These are phyloP conservation scores for Echites panduratus DNA, from an alignment of 257 asterid species.

Conservation along the genomic window DNA sequence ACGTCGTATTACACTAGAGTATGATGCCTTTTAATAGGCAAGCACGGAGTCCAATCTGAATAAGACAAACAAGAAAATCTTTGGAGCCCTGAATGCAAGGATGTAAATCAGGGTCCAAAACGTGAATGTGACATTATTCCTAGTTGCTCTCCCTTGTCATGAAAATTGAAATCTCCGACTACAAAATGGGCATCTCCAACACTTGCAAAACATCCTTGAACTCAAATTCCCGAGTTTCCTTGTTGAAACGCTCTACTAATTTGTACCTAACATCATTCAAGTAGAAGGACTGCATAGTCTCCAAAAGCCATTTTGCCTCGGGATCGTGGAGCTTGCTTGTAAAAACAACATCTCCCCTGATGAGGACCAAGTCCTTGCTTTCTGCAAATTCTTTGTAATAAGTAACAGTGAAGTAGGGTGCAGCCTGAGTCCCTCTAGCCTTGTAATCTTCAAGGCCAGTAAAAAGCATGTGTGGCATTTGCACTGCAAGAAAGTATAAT, in stretches of 20 bases:
- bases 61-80: too few species aligned
- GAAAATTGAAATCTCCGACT: not conserved
- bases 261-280: conserved; percentile 81
- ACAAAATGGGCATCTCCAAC: conserved; percentile 72
- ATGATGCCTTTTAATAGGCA: too few species aligned
- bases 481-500: conserved; percentile 41
- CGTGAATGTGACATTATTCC: not conserved
- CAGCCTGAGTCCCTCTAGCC: conserved; percentile 95
- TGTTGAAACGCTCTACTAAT: conserved; percentile 81
- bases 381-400: conserved; percentile 82
- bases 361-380: conserved; percentile 77
- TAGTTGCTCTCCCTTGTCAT: not conserved
- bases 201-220: conserved; percentile 82
- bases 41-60: too few species aligned
- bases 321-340: conserved; percentile 81
- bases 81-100: too few species aligned
- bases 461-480: conserved; percentile 84
- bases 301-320: conserved; percentile 86
- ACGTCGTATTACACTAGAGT: too few species aligned
- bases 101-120: not conserved
- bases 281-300: conserved; percentile 82
- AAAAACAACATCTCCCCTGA: conserved; percentile 81
- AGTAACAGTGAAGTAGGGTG: conserved; percentile 77
- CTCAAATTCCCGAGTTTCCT: conserved; percentile 73
- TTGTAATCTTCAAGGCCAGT: conserved; percentile 97